Conservation (phyloP, 805 yeast species). For the Yarrowia sp. region DNA sequence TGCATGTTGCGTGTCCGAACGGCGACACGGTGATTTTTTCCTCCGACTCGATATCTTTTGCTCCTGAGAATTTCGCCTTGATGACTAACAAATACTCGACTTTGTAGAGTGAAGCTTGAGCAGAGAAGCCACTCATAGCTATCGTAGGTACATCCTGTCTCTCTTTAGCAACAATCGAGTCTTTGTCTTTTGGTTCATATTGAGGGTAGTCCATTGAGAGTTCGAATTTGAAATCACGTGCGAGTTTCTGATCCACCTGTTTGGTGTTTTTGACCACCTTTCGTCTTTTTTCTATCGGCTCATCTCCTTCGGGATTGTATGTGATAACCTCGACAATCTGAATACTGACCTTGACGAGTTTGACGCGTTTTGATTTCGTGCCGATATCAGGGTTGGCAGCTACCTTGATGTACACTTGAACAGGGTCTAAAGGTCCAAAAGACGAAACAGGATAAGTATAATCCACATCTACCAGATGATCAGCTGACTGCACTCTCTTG, state of each 20-base stretch:
- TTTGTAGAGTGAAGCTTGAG: constrained; percentile 39
- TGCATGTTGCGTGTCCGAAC: constrained; percentile 41
- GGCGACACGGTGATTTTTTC: constrained; percentile 40
- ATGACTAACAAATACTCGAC: constrained; percentile 39
- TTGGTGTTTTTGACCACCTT: constrained; percentile 36
- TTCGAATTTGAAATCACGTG: constrained; percentile 32
- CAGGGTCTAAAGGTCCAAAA: constrained; percentile 43
- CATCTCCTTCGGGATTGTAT: constrained; percentile 37
- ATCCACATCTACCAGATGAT: constrained; percentile 41
- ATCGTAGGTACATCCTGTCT: constrained; percentile 40
- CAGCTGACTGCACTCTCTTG: constrained; percentile 35
- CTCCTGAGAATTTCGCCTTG: constrained; percentile 41
- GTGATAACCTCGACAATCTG: constrained; percentile 41
- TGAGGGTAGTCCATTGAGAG: constrained; percentile 38
- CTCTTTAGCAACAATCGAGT: constrained; percentile 37
- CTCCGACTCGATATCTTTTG: constrained; percentile 41
- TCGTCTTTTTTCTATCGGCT: constrained; percentile 37
- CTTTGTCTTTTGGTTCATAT: constrained; percentile 32
- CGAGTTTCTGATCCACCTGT: constrained; percentile 36
- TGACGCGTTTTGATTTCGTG: constrained; percentile 40
- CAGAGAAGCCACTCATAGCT: constrained; percentile 41
- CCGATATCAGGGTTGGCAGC: constrained; percentile 42
- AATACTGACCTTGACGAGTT: constrained; percentile 39
- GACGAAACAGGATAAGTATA: constrained; percentile 40
- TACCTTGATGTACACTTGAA: constrained; percentile 37